Base-by-base conservation (phyloP, 805 yeast species). In the Saccharomycopsis vini region DNA sequence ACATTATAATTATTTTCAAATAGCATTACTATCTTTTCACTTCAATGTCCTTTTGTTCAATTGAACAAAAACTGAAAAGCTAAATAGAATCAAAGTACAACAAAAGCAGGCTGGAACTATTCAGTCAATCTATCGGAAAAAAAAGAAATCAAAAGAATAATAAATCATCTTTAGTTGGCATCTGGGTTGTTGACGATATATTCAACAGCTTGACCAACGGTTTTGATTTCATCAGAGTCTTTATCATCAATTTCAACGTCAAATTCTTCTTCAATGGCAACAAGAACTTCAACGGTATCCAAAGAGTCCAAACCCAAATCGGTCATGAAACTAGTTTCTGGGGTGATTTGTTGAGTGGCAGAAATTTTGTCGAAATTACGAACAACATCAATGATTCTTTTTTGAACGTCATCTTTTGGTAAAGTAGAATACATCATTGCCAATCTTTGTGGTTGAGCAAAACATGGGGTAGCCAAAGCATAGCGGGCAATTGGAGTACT, bases 161-260 rank as follows among this genome's bases (percentile, higher is more conserved):
- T n/a, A n/a, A n/a, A n/a, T n/a, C n/a, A n/a, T n/a, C n/a, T n/a
- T 40, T 34, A 49, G 37, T 39, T 37, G 71, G 75, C 51, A 68
- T 69, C 61, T n/a, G 64, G 62, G 61, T 76, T 79, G 54, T 75
- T 72, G 50, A 69, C 68, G 54, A 87, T 82, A 67, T 83, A 80
- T 56, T 84, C 81, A 53, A 84, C 72, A 45, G 95, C 94, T 67
- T 86, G 90, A 54, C 82, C 81, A 51, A 87, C 86, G 39, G 94
- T 82, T 67, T 79, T 81, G 64, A 87, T 81, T 60, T 79, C 83
- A 60, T 87, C 95, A 43, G 94, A 87, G 56, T 81, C 80, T 59
- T 80, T 77, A 66, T 84, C 94, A 29, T 90, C 84, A 57, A 81
- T 80, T 32, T 74, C 79, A 59, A 74, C 67, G 54, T 72, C 74